Base-by-base conservation (phyloP, 2,329 filamentous ascomycete genomes). In the Penicillium sp. region DNA sequence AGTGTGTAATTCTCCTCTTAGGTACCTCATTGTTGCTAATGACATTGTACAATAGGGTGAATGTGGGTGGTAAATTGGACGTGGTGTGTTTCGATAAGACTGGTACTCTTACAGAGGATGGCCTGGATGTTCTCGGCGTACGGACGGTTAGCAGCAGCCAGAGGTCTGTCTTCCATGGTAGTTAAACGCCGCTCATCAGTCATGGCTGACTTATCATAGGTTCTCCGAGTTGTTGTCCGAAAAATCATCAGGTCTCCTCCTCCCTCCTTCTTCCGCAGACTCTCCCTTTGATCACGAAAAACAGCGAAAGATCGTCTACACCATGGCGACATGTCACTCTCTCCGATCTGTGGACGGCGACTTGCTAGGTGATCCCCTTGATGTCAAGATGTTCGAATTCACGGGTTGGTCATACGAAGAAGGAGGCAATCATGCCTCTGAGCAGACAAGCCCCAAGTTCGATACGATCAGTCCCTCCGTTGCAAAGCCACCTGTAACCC, bases 21-120 rank as follows among this genome's bases (percentile, higher is more conserved):
- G 1, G 40, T 39, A 2, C 15, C 18, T 12, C 25, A 8, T 10
- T 4, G 18, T 23, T 4, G 1, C 3, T 32, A 5, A 23, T 42
- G 39, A 10, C 12, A 33, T 49, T 52, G 46, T 57, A 42, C 25
- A 42, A 12, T 10, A 75, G 93, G 62, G 92, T 98, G 49, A 98
- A 97, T 63, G 90, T 98, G 5, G 93, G 88, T 13, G 93, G 95
- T 43, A 97, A 97, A 70, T 75, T 98, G 3, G 93, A 98, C 65
- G 82, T 97, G 9, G 88, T 98, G 73, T 96, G 92, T 70, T 98
- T 98, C 57, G 93, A 98, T 73, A 98, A 98, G 73, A 98, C 93
- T 0, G 93, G 93, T n/a, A 98, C 93, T 0, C 75, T 98, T 46
- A 98, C 93, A 0, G 93, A 97, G 70, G 93, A 98, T 68, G 93